Evolutionary conservation across 208 protist species (phyloP).

Genomic region (Trypanosoma vivax): DNA sequence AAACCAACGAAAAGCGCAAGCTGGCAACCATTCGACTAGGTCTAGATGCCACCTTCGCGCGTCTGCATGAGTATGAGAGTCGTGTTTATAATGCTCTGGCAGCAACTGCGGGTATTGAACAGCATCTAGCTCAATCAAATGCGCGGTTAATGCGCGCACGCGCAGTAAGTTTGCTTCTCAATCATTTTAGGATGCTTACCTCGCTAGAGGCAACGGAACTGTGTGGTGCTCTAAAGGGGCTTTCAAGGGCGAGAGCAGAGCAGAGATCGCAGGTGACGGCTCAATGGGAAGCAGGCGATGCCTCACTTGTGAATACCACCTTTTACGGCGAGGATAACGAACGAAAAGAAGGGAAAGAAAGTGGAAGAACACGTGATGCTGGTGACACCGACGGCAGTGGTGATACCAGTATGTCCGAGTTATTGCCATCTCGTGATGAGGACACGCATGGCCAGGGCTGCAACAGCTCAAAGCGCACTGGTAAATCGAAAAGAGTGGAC

Average conservation of each 20-base stretch:
- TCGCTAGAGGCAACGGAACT: conserved; percentile 38
- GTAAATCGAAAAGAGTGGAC: no score
- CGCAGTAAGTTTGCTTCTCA: conserved; percentile 63
- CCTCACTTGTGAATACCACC: conserved; percentile 48
- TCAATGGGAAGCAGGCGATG: conserved; percentile 46
- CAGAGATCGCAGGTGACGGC: conserved; percentile 53
- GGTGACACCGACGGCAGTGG: background rate
- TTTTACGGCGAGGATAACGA: conserved; percentile 41
- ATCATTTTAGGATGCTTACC: conserved; percentile 70
- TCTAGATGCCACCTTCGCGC: conserved; percentile 64
- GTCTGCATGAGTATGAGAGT: conserved; percentile 76
- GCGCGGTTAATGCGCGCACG: conserved; percentile 70
- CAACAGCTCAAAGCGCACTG: no score
- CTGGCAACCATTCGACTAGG: conserved; percentile 69
- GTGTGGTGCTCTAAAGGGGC: conserved; percentile 33
- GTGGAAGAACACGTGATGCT: background rate
- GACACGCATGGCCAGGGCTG: no score
- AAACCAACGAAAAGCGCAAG: conserved; percentile 63
- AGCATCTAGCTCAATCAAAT: conserved; percentile 78
- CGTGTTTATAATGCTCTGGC: conserved; percentile 75
- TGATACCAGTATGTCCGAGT: conserved; percentile 15
- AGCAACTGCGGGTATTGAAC: conserved; percentile 81
- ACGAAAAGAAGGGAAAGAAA: background rate
- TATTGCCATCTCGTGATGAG: no score
- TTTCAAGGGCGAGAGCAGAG: conserved; percentile 49